phyloP scores from a whole-genome alignment of 805 yeast genomes.

The Suhomyces canberraensis region DNA sequence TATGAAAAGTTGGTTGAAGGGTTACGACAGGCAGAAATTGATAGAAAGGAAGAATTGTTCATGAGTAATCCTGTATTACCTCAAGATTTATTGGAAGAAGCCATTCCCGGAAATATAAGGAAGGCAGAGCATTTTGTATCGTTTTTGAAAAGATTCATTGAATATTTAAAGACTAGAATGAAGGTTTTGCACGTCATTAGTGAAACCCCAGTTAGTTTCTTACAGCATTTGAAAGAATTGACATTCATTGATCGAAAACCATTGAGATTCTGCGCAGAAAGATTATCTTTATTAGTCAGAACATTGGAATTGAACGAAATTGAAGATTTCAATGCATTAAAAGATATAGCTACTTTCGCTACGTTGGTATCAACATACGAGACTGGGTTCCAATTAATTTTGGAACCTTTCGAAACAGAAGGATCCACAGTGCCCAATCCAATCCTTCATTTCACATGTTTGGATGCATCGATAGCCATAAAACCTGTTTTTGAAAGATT shows the following conservation, averaged over 20 bases:
- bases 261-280: conserved; percentile 83
- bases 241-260: conserved; percentile 94
- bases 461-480: conserved; percentile 97
- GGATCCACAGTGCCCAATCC: conserved; percentile 96
- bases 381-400: conserved; percentile 81
- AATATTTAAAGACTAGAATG: conserved; percentile 94
- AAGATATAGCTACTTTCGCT: conserved; percentile 96
- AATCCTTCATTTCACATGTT: conserved; percentile 84
- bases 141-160: conserved; percentile 87
- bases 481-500: conserved; percentile 95
- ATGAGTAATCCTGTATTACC: conserved; percentile 88
- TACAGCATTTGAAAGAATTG: conserved; percentile 88
- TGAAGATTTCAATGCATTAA: conserved; percentile 88
- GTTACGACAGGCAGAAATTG: conserved; percentile 73
- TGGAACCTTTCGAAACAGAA: conserved; percentile 95
- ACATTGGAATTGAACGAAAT: conserved; percentile 84
- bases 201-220: conserved; percentile 93
- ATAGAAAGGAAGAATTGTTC: conserved; percentile 58
- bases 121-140: conserved; percentile 97
- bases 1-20: conserved; percentile 91
- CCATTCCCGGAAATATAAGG: conserved; percentile 95
- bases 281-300: conserved; percentile 82
- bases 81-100: conserved; percentile 81
- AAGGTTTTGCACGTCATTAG: conserved; percentile 95
- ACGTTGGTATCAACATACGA: conserved; percentile 95